phyloP scores from a whole-genome alignment of 495 filamentous ascomycete genomes.

The Elasticomyces elasticus region DNA sequence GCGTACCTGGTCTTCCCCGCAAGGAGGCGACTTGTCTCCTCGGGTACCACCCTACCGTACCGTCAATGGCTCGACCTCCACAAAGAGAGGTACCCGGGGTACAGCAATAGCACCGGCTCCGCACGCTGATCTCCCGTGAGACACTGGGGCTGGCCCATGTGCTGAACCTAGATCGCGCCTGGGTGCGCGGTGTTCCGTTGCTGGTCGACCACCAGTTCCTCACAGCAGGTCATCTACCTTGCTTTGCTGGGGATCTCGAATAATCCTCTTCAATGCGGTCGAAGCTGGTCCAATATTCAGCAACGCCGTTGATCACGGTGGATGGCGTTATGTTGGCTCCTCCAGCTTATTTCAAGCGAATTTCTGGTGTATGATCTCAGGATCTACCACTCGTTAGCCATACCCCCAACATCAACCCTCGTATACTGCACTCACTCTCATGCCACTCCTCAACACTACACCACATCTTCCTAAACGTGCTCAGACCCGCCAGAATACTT shows the following conservation, averaged over 20 bases:
- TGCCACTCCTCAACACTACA: slow-evolving; percentile 98
- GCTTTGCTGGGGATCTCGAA: background rate
- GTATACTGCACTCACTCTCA: slow-evolving; percentile 61
- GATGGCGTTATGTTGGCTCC: too few species aligned
- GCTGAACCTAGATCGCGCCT: too few species aligned
- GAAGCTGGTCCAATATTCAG: too few species aligned
- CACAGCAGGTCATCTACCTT: background rate
- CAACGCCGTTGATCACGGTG: too few species aligned
- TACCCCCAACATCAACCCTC: too few species aligned
- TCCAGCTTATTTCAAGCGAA: slow-evolving; percentile 51
- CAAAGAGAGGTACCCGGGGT: background rate
- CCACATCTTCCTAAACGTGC: slow-evolving; percentile 99
- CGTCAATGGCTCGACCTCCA: too few species aligned
- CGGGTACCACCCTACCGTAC: too few species aligned
- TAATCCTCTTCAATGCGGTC: background rate
- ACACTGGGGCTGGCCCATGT: background rate
- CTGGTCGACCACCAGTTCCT: background rate
- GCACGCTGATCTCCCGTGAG: background rate
- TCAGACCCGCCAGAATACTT: slow-evolving; percentile 91
- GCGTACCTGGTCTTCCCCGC: background rate
- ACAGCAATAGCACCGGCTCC: background rate
- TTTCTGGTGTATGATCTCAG: slow-evolving; percentile 95
- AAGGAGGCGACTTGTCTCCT: too few species aligned
- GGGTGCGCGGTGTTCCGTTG: background rate
- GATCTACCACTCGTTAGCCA: slow-evolving; percentile 38